phyloP scores from a whole-genome alignment of 148 eudicot genomes.

The Vaccinium vitisidaea region DNA sequence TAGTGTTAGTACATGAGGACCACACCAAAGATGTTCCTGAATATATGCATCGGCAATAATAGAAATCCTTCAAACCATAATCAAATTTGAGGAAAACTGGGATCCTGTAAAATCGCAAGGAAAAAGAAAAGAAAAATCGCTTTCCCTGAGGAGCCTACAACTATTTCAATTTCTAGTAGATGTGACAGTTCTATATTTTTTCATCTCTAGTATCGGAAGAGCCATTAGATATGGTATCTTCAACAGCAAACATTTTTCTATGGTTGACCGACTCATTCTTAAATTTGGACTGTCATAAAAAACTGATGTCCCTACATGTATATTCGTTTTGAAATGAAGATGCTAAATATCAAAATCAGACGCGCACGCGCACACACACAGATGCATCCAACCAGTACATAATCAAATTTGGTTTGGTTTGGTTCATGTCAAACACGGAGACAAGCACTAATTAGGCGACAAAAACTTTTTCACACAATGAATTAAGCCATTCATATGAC shows the following conservation, averaged over 20 bases:
- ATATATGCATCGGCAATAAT: background rate
- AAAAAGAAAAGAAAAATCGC: background rate
- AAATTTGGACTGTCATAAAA: background rate
- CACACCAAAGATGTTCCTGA: background rate
- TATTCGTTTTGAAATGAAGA: background rate
- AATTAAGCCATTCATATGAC: too few relatives aligned
- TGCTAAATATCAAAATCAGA: background rate
- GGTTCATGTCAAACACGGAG: background rate
- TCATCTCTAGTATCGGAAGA: background rate
- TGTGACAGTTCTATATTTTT: background rate
- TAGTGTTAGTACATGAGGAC: background rate
- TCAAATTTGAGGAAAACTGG: too few relatives aligned
- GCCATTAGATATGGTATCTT: slow-evolving; percentile 4
- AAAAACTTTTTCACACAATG: too few relatives aligned
- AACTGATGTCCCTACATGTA: background rate
- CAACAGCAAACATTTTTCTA: background rate
- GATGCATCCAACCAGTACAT: background rate
- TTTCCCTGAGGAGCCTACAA: background rate
- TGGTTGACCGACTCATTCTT: background rate
- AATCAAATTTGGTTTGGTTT: too few relatives aligned
- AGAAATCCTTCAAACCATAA: background rate
- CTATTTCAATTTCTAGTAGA: background rate
- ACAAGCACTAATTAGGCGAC: background rate
- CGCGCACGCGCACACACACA: background rate
- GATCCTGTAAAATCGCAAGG: background rate